Conservation (phyloP, 768 basidiomycete genomes). For the Boletus rex-veris region DNA sequence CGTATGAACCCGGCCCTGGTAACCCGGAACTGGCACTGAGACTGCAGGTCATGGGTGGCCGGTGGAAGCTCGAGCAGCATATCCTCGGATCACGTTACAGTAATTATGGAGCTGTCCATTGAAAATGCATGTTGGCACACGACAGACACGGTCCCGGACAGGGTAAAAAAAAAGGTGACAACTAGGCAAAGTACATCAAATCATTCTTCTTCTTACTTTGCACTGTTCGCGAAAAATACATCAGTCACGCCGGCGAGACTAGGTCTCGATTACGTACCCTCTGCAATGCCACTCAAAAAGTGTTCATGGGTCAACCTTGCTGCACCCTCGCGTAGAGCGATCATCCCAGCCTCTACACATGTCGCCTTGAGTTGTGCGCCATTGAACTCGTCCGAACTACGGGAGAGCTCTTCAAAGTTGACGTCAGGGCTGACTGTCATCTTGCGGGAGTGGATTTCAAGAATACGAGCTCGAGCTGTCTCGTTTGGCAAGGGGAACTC, state of each 20-base stretch:
- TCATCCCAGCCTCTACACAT: constrained; percentile 99
- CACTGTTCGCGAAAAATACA: constrained; percentile 48
- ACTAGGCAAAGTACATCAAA: constrained; percentile 88
- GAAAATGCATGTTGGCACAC: neutral
- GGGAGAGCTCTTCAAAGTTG: constrained; percentile 94
- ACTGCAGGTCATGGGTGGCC: too few species aligned
- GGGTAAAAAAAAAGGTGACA: neutral
- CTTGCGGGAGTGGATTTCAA: constrained; percentile 96
- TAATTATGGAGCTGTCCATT: neutral
- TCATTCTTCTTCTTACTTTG: constrained; percentile 99
- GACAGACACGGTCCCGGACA: too few species aligned
- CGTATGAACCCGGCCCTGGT: too few species aligned
- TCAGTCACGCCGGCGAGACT: constrained; percentile 17
- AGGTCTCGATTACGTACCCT: constrained; percentile 49
- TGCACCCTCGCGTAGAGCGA: constrained; percentile 90
- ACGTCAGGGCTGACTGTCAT: constrained; percentile 86
- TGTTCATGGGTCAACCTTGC: constrained; percentile 89
- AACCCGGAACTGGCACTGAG: too few species aligned
- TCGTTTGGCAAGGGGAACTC: constrained; percentile 98
- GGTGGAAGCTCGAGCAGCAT: neutral
- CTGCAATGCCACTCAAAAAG: constrained; percentile 88
- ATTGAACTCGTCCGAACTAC: constrained; percentile 98
- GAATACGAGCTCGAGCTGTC: constrained; percentile 91
- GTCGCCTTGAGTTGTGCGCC: constrained; percentile 97
- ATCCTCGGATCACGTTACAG: neutral